A percentile compares a stretch with the other conserved stretches of the same genome.
Conservation (phyloP, 805 yeast genomes). For the Metschnikowia lochheadii region DNA sequence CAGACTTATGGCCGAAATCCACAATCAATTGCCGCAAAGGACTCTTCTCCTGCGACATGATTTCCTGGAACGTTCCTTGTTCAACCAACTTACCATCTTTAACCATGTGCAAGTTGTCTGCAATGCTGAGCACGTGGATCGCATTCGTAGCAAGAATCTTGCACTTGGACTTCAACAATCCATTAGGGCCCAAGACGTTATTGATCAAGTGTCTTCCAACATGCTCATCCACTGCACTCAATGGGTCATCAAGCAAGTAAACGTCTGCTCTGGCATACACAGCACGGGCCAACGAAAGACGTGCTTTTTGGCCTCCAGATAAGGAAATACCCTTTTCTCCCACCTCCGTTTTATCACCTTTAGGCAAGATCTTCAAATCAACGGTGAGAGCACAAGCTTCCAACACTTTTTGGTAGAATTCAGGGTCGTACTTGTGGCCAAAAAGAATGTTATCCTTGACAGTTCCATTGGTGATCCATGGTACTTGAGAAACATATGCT, state of each 20-base stretch:
- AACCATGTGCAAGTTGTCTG: conserved; percentile 66
- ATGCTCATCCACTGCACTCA: conserved; percentile 97
- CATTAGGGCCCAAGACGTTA: conserved; percentile 77
- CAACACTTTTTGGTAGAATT: conserved; percentile 74
- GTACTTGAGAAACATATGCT: conserved; percentile 89
- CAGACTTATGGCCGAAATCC: conserved; percentile 56
- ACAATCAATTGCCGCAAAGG: conserved; percentile 50
- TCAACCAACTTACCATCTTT: conserved; percentile 65
- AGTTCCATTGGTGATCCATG: conserved; percentile 96
- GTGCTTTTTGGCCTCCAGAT: conserved; percentile 97
- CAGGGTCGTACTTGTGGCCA: conserved; percentile 80
- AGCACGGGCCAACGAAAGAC: conserved; percentile 91
- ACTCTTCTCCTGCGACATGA: conserved; percentile 43
- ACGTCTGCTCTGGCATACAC: conserved; percentile 93
- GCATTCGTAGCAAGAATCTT: conserved; percentile 83
- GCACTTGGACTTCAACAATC: conserved; percentile 70
- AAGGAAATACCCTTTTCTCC: conserved; percentile 97
- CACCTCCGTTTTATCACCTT: conserved; percentile 88
- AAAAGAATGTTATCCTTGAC: conserved; percentile 88
- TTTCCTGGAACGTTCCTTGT: conserved; percentile 57
- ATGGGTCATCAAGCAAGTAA: conserved; percentile 84
- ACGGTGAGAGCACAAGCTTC: conserved; percentile 83
- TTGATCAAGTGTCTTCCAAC: conserved; percentile 84
- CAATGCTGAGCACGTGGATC: conserved; percentile 73
- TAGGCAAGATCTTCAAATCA: conserved; percentile 76